Percentiles rank a stretch among this genome's conserved stretches.
phyloP scores from a whole-genome alignment of 2,329 filamentous ascomycete genomes.

The Lizonia empirigonia region DNA sequence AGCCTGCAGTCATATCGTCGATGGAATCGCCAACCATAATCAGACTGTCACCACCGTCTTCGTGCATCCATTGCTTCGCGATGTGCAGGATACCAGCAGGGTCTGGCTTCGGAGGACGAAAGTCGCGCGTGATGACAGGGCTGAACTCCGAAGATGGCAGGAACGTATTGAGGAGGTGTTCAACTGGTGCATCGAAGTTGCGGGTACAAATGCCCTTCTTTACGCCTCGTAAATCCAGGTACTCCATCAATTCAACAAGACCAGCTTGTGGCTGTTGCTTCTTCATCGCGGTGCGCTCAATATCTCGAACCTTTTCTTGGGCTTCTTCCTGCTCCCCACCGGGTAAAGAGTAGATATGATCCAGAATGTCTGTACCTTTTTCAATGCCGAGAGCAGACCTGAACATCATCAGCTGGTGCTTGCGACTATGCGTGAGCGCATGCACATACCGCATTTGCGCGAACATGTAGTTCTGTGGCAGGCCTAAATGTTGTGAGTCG shows the following conservation, averaged over 20 bases:
- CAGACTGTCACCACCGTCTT: constrained; percentile 52
- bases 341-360: constrained; percentile 80
- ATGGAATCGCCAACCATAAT: constrained; percentile 69
- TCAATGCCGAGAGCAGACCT: constrained; percentile 69
- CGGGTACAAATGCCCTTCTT: constrained; percentile 89
- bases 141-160: constrained; percentile 70
- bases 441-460: constrained; percentile 72
- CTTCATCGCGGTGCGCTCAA: constrained; percentile 82
- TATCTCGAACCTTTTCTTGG: constrained; percentile 73
- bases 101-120: constrained; percentile 81
- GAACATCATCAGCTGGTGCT: background rate
- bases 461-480: constrained; percentile 97
- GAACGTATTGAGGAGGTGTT: constrained; percentile 76
- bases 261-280: constrained; percentile 82
- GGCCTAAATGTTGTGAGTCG: constrained; percentile 55
- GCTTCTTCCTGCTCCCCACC: constrained; percentile 65
- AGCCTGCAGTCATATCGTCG: constrained; percentile 91
- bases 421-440: background rate
- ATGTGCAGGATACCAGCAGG: constrained; percentile 90
- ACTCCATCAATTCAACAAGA: constrained; percentile 77
- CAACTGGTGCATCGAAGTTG: constrained; percentile 81
- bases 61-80: constrained; percentile 70
- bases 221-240: constrained; percentile 70
- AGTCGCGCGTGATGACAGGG: constrained; percentile 84
- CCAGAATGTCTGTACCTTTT: constrained; percentile 79